phyloP scores from a whole-genome alignment of 257 asterid species.

The Primulina huaijiensis region DNA sequence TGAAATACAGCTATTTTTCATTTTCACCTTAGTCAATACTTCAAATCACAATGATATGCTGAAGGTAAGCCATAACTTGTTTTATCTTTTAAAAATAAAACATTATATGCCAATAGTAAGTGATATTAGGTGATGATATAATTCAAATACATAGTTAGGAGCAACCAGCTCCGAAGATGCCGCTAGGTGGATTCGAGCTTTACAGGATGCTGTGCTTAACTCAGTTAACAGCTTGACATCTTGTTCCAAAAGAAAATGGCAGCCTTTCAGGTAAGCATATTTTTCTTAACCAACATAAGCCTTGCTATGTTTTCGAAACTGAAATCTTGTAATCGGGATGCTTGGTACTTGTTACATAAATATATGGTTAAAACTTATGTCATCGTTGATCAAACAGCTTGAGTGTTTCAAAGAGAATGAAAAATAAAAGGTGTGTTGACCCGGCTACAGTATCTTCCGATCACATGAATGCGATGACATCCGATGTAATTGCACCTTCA shows the following conservation, averaged over 20 bases:
- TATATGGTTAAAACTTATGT: conserved; percentile 17
- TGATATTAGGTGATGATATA: background rate
- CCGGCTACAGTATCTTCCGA: conserved; percentile 38
- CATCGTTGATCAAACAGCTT: conserved; percentile 40
- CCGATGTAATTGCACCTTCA: conserved; percentile 78
- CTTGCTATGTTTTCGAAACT: background rate
- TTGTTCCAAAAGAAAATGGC: conserved; percentile 65
- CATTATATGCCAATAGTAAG: background rate
- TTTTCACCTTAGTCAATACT: no score
- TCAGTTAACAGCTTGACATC: conserved; percentile 38
- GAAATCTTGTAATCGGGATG: background rate
- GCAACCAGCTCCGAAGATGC: no score
- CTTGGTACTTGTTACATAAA: conserved; percentile 2
- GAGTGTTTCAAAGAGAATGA: conserved; percentile 52
- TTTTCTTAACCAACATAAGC: background rate
- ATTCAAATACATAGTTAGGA: no score
- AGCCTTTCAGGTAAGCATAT: conserved; percentile 62
- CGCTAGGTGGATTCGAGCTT: no score
- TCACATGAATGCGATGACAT: conserved; percentile 59
- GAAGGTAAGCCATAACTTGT: no score
- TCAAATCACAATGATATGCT: no score
- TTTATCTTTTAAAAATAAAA: no score
- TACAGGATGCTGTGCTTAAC: conserved; percentile 48
- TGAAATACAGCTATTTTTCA: no score
- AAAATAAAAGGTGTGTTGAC: conserved; percentile 37